These are phyloP conservation scores for Hypoxylon sp. DNA, from an alignment of 2,329 filamentous ascomycete species.

Conservation along the genomic window DNA sequence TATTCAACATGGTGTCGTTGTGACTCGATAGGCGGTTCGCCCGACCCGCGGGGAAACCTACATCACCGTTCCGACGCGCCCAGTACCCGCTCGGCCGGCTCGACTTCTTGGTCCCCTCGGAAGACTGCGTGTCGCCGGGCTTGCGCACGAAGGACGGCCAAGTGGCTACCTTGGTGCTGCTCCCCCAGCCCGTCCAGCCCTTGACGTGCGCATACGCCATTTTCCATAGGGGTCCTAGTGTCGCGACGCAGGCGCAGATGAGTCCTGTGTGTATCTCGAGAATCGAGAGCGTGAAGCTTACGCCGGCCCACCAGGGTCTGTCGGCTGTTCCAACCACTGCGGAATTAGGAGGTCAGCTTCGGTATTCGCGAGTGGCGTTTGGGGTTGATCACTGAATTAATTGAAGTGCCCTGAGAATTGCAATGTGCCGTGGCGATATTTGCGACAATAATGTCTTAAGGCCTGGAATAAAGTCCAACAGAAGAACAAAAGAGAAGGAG, in stretches of 20 bases:
- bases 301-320: conserved; percentile 43
- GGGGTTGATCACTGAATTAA: neutral
- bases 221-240: conserved; percentile 41
- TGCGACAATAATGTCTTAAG: neutral
- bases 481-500: neutral
- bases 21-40: neutral
- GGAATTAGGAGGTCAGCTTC: conserved; percentile 15
- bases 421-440: neutral
- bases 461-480: neutral
- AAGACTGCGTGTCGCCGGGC: conserved; percentile 15
- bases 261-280: conserved; percentile 45
- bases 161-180: conserved; percentile 16
- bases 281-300: conserved; percentile 44
- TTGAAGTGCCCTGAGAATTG: neutral
- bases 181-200: conserved; percentile 31
- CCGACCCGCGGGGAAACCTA: conserved; percentile 21
- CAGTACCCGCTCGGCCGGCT: conserved; percentile 13
- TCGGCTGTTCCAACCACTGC: conserved; percentile 36
- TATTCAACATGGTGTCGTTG: conserved; percentile 11
- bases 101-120: conserved; percentile 18
- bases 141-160: conserved; percentile 38
- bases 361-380: neutral
- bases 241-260: conserved; percentile 44
- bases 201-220: conserved; percentile 27
- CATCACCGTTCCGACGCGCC: conserved; percentile 3